These are phyloP conservation scores for Komagataella phaffii DNA, from an alignment of 805 yeast species.

Conservation along the genomic window DNA sequence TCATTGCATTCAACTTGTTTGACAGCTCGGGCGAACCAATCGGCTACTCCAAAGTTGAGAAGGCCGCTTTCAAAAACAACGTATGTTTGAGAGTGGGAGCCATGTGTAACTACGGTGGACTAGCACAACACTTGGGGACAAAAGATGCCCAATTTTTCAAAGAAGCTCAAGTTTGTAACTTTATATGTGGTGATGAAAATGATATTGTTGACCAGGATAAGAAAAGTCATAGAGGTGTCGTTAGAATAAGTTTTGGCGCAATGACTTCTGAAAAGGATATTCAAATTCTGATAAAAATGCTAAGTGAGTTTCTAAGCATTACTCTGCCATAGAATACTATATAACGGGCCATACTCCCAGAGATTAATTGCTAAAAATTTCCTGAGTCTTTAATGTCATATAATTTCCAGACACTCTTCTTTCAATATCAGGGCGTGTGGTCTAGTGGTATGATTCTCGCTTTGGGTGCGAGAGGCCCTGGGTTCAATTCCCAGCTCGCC, in stretches of 20 bases:
- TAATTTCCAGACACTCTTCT: neutral
- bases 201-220: conserved; percentile 16
- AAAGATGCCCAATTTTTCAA: conserved; percentile 14
- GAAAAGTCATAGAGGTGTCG: conserved; percentile 24
- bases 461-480: conserved; percentile 45
- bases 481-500: conserved; percentile 36
- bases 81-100: conserved; percentile 27
- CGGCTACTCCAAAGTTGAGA: conserved; percentile 26
- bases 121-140: conserved; percentile 12
- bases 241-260: conserved; percentile 28
- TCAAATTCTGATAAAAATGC: conserved; percentile 12
- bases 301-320: neutral
- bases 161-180: conserved; percentile 6
- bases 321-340: no score
- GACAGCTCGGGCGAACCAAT: conserved; percentile 10
- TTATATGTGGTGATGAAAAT: conserved; percentile 25
- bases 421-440: conserved; percentile 14
- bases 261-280: conserved; percentile 20
- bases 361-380: neutral
- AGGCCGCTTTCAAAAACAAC: conserved; percentile 14
- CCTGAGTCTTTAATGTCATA: neutral
- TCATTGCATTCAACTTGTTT: conserved; percentile 22
- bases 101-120: conserved; percentile 27
- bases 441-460: conserved; percentile 48
- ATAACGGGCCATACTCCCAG: no score